Evolutionary conservation across 2,329 filamentous ascomycete genomes (phyloP).

Genomic region (Xylaria multiplex): DNA sequence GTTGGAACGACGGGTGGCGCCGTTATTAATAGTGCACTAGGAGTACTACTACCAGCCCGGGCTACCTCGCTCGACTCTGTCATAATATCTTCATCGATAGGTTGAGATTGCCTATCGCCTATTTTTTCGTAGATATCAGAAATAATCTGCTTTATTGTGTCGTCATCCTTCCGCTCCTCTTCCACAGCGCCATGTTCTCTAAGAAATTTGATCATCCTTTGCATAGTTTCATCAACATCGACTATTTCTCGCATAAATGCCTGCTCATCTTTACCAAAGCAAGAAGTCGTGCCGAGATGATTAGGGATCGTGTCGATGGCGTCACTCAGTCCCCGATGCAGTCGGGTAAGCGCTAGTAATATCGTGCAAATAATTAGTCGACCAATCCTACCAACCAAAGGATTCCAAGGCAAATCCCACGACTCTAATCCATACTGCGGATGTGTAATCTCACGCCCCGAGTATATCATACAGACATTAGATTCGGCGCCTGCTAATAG

Average conservation of each 20-base stretch:
- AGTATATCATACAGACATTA: slow-evolving; percentile 5
- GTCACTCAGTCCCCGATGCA: background rate
- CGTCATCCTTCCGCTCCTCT: slow-evolving; percentile 15
- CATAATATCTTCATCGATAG: background rate
- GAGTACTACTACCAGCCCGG: background rate
- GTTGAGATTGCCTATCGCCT: background rate
- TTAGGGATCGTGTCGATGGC: background rate
- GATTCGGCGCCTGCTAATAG: slow-evolving; percentile 11
- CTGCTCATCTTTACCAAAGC: too few relatives aligned
- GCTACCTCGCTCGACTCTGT: background rate
- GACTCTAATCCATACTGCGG: background rate
- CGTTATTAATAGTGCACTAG: background rate
- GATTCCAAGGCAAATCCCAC: background rate
- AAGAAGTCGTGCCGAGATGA: too few relatives aligned
- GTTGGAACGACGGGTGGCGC: background rate
- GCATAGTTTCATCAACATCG: slow-evolving; percentile 1
- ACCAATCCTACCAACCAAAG: background rate
- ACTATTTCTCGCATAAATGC: too few relatives aligned
- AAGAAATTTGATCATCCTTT: slow-evolving; percentile 24
- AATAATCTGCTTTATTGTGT: background rate
- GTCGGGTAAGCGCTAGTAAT: background rate
- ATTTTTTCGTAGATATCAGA: background rate
- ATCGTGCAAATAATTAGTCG: background rate
- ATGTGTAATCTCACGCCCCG: too few relatives aligned
- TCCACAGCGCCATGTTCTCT: slow-evolving; percentile 27